These are phyloP conservation scores for Alternaria atra DNA, from an alignment of 2,329 filamentous ascomycete species.

Conservation along the genomic window DNA sequence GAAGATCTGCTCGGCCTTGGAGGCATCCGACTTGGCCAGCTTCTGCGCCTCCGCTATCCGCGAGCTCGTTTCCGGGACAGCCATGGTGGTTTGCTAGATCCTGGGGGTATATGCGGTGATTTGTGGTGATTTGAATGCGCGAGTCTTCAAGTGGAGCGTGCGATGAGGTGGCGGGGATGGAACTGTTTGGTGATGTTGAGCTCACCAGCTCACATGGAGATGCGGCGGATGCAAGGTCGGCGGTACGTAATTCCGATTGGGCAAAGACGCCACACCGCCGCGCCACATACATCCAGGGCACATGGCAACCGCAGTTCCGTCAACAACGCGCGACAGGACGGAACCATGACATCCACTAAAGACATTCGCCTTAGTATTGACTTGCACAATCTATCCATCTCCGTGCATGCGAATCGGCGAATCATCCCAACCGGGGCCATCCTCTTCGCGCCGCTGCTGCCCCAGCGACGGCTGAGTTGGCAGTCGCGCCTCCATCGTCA, in stretches of 20 bases:
- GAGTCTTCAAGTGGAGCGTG: constrained; percentile 5
- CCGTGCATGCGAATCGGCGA: constrained; percentile 12
- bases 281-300: neutral
- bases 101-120: neutral
- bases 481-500: constrained; percentile 31
- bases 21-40: constrained; percentile 79
- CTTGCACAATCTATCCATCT: constrained; percentile 5
- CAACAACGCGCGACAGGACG: constrained; percentile 9
- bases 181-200: constrained; percentile 22
- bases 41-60: constrained; percentile 90
- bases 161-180: constrained; percentile 15
- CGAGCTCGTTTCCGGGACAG: constrained; percentile 60
- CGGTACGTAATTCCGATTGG: constrained; percentile 16
- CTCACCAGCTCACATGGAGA: constrained; percentile 24
- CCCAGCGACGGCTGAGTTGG: constrained; percentile 43
- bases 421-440: constrained; percentile 3
- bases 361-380: neutral
- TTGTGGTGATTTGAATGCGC: constrained; percentile 4
- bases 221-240: constrained; percentile 18
- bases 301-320: constrained; percentile 18
- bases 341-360: neutral
- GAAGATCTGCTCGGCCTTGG: constrained; percentile 86
- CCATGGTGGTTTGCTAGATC: constrained; percentile 35
- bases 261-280: neutral
- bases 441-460: constrained; percentile 34